Evolutionary conservation across 441 rosid species (phyloP), one percentile per base, ranked within the genome.

Genomic region (Eutrema salsugineum): DNA sequence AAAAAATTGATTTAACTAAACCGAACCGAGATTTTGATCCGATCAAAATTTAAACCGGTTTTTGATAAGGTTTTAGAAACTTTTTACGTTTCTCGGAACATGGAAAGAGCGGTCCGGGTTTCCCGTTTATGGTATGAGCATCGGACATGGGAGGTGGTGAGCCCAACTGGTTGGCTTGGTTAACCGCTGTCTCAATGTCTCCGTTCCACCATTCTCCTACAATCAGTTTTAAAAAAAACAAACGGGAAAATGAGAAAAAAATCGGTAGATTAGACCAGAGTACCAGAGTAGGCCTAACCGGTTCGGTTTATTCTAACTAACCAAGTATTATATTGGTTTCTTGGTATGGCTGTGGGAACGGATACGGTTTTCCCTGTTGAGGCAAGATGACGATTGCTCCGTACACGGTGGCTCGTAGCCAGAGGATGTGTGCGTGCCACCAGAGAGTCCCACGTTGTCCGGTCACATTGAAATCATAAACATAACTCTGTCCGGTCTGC

Each of bases 371-470:
- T 53, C 83, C 80, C 11, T 38, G 36, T 74, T 75, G 66, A 15
- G 84, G 89, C 73, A 83, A 73, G 68, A 84, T 79, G 24, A 85
- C 85, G 22, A 84, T 75, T 60, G 87, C 88, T 49, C 86, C 89
- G 27, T 87, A 78, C 36, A 83, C 82, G 0, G 86, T 83, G 28
- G 89, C 83, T 73, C 88, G 76, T 16, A 82, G 78, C 88, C 87
- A 83, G 36, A 81, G 77, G 40, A 84, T 79, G 17, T 84, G 85
- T 20, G 82, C 82, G 68, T 84, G 87, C 85, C 84, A 81, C 81
- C 83, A 50, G 68, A 86, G 65, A 24, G 90, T 88, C 24, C 90
- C 93, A 17, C 88, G 82, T 65, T 88, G 93, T 11, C 84, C 90
- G 1, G 88, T 84, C 42, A 86, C 80, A 15, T 81, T 88, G 56